Conservation (phyloP, 1,284 basidiomycete species). For the Heterobasidion parviporum region DNA sequence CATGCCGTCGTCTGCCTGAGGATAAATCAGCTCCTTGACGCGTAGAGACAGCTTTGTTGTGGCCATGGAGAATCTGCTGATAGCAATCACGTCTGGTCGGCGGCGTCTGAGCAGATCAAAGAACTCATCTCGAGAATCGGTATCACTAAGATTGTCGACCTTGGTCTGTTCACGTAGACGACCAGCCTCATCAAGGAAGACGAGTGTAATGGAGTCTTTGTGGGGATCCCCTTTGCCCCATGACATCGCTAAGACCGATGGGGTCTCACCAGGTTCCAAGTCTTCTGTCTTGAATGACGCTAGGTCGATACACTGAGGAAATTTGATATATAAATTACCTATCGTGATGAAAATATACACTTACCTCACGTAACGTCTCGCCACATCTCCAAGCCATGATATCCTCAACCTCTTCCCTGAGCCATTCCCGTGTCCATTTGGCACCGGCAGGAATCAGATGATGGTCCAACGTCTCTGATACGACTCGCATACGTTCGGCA, state of each 20-base stretch:
- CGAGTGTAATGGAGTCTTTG: conserved; percentile 81
- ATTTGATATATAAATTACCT: conserved; percentile 12
- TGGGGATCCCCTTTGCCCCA: conserved; percentile 93
- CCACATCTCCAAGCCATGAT: conserved; percentile 63
- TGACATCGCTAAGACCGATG: conserved; percentile 87
- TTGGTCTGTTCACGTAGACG: conserved; percentile 84
- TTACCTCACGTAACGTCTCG: conserved; percentile 63
- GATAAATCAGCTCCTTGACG: conserved; percentile 46
- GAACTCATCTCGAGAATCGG: conserved; percentile 66
- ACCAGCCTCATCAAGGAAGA: conserved; percentile 84
- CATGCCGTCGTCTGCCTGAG: conserved; percentile 4
- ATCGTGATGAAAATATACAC: conserved; percentile 14
- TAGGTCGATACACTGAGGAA: conserved; percentile 54
- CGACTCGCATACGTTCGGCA: conserved; percentile 71
- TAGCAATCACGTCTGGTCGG: conserved; percentile 82
- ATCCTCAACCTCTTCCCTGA: conserved; percentile 90
- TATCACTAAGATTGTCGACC: conserved; percentile 80
- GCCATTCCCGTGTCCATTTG: conserved; percentile 86
- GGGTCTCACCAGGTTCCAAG: conserved; percentile 63
- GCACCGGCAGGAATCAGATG: conserved; percentile 77
- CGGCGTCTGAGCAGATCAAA: conserved; percentile 74
- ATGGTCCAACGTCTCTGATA: conserved; percentile 72
- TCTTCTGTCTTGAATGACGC: conserved; percentile 65
- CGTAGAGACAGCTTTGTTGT: conserved; percentile 67
- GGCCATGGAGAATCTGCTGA: conserved; percentile 83